Conservation (phyloP, 2,329 filamentous ascomycete genomes). For the Microthyrium microscopicum region DNA sequence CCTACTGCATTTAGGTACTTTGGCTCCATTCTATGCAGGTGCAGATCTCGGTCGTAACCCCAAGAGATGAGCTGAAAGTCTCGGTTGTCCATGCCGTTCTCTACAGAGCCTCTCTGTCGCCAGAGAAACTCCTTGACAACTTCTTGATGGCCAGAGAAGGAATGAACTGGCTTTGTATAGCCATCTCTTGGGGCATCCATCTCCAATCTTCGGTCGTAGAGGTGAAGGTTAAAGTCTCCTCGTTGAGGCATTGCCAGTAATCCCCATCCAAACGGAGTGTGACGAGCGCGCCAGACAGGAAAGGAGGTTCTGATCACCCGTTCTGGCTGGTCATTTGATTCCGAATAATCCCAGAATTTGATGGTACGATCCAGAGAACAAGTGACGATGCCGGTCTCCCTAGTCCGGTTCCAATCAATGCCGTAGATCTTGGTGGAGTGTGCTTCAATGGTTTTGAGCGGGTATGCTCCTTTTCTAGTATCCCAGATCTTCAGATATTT, state of each 20-base stretch:
- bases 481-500: constrained; percentile 83
- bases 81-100: constrained; percentile 58
- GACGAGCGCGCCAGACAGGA: constrained; percentile 78
- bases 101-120: constrained; percentile 53
- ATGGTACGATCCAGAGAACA: constrained; percentile 86
- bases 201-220: constrained; percentile 52
- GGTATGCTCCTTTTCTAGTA: constrained; percentile 58
- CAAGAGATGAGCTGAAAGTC: constrained; percentile 90
- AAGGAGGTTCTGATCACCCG: constrained; percentile 68
- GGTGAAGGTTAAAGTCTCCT: constrained; percentile 66
- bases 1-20: constrained; percentile 52
- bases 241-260: constrained; percentile 84
- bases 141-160: constrained; percentile 37
- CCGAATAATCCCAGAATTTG: constrained; percentile 76
- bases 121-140: constrained; percentile 85
- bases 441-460: constrained; percentile 69
- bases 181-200: constrained; percentile 25
- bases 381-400: constrained; percentile 56
- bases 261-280: constrained; percentile 78
- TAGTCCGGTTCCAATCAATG: constrained; percentile 78
- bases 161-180: constrained; percentile 27
- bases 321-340: constrained; percentile 45
- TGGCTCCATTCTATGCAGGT: constrained; percentile 56
- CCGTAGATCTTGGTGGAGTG: constrained; percentile 92
- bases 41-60: constrained; percentile 72